Evolutionary conservation across 495 filamentous ascomycete species (phyloP), one percentile per base, ranked within the genome.

Genomic region (Symbiotaphrina buchneri): DNA sequence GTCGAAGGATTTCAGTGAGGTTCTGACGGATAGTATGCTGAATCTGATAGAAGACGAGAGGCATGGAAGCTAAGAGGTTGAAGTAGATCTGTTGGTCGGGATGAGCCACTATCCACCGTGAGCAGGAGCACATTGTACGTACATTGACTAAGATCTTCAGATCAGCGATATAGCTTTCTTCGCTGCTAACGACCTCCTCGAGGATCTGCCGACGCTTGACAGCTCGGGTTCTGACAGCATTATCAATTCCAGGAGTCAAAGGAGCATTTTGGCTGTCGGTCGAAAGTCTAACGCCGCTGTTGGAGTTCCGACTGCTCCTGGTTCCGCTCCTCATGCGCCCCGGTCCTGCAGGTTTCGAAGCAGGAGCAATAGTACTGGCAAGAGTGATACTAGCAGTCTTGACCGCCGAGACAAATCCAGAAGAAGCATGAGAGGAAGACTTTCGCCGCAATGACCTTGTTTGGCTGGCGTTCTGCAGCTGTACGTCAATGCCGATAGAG

Each of bases 91-190:
- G 31, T 2, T 35, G 14, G 10, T 16, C 11, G 8, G 24, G 20
- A 28, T 23, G 34, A 34, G 41, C 38, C 18, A 17, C 26, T 15
- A 10, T 28, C 46, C 28, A 35, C 45, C 35, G 23, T 4, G 21
- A 31, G 33, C 23, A 27, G 13, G 15, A 16, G 21, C 17, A 26
- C 2, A 15, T 35, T 30, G 11, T 2, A 15, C 33, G 13, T 19
- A 91, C 87, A 46, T 84, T 80, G 41, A 74, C 68, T 34, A 97
- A 56, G 30, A 84, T 75, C 41, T 78, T 79, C 31, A 95, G 48
- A 38, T 91, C 85, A 11, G 66, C 68, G 33, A 94, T 65, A 51
- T 95, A 95, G 40, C 77, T 71, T 43, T 84, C 74, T 49, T 95
- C 87, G 0, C 82, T 85, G 26, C 49, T 61, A 31, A 93, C 61